Evolutionary conservation across 1,284 basidiomycete species (phyloP).

Genomic region (Melampsora larici-populina): DNA sequence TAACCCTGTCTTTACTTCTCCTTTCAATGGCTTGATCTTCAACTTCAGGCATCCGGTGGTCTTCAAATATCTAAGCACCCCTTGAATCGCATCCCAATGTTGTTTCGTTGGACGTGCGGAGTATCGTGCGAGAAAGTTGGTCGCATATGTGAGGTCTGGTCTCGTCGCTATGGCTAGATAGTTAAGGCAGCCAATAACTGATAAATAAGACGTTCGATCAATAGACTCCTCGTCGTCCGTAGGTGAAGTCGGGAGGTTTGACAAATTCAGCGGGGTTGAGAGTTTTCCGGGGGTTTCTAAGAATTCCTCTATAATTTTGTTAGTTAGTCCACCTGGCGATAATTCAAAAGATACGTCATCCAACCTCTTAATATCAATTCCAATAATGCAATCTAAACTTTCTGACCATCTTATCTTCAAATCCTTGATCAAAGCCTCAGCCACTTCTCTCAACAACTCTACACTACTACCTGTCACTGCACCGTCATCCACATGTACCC

Average conservation of each 20-base stretch:
- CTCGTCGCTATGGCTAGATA: background rate
- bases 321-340: too few relatives aligned
- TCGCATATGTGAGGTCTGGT: slow-evolving; percentile 14
- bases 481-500: background rate
- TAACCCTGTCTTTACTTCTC: too few relatives aligned
- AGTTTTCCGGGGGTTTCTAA: too few relatives aligned
- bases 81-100: slow-evolving; percentile 1
- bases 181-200: slow-evolving; percentile 3
- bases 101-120: background rate
- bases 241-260: too few relatives aligned
- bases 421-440: background rate
- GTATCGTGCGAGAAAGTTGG: slow-evolving; percentile 14
- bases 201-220: background rate
- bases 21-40: background rate
- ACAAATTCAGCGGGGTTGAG: too few relatives aligned
- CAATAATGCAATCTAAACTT: background rate
- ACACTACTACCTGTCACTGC: background rate
- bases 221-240: too few relatives aligned
- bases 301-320: too few relatives aligned
- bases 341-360: too few relatives aligned
- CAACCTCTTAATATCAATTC: background rate
- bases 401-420: slow-evolving; percentile 14
- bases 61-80: too few relatives aligned
- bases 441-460: background rate
- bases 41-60: background rate